Evolutionary conservation across 768 basidiomycete genomes (phyloP).

Genomic region (Xerocomus spinulosus): DNA sequence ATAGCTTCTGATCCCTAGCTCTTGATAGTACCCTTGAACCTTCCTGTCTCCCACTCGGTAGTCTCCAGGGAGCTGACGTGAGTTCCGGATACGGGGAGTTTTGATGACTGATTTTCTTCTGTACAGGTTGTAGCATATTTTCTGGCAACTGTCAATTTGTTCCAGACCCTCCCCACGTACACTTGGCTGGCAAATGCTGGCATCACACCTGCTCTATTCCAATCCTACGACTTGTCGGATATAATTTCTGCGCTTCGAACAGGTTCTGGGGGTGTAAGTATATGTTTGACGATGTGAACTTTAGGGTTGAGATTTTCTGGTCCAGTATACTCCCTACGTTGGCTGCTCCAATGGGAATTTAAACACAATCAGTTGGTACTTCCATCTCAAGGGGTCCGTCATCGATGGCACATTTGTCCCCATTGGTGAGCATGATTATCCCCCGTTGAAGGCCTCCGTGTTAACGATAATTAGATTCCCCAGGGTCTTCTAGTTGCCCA

Average conservation of each 20-base stretch:
- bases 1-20: constrained; percentile 1
- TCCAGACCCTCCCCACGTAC: constrained; percentile 70
- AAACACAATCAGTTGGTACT: constrained; percentile 55
- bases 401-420: constrained; percentile 61
- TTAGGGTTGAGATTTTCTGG: not conserved
- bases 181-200: constrained; percentile 66
- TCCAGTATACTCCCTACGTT: constrained; percentile 46
- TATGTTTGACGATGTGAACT: not conserved
- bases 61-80: constrained; percentile 57
- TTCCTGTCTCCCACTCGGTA: constrained; percentile 57
- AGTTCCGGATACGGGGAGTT: constrained; percentile 1
- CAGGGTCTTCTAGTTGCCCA: constrained; percentile 40
- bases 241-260: constrained; percentile 51
- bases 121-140: constrained; percentile 64
- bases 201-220: constrained; percentile 59
- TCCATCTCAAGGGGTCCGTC: constrained; percentile 59
- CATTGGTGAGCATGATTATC: constrained; percentile 42
- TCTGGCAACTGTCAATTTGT: constrained; percentile 51
- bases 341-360: constrained; percentile 39
- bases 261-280: constrained; percentile 45
- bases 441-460: not conserved
- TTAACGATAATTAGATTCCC: constrained; percentile 41
- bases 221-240: constrained; percentile 53
- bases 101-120: not conserved
- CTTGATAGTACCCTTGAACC: constrained; percentile 50